Percentiles rank a stretch among this genome's conserved stretches.
Conservation (phyloP, 1,139 yeast species). For the Magnusiomyces clavatus region DNA sequence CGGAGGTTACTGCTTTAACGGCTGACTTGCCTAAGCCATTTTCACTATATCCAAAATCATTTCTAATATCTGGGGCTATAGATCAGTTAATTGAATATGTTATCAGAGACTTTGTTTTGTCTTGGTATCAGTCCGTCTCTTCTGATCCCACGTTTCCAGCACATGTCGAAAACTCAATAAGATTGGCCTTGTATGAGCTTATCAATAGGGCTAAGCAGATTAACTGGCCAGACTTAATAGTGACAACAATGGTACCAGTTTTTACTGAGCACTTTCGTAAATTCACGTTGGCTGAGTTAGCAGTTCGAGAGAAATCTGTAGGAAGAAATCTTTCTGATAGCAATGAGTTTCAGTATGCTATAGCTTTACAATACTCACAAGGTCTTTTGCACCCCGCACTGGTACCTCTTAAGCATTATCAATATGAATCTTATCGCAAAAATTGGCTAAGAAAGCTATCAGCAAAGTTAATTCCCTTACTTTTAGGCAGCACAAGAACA, state of each 20-base stretch:
- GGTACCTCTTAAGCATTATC: slow-evolving; percentile 40
- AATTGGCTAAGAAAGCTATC: slow-evolving; percentile 43
- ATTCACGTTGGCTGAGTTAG: slow-evolving; percentile 45
- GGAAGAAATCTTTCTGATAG: slow-evolving; percentile 34
- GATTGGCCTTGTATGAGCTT: slow-evolving; percentile 37
- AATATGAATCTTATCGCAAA: slow-evolving; percentile 43
- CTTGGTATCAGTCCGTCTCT: slow-evolving; percentile 58
- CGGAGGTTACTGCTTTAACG: slow-evolving; percentile 19
- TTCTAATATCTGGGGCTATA: slow-evolving; percentile 46
- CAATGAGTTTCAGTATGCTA: slow-evolving; percentile 44
- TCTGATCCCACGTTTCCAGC: slow-evolving; percentile 39
- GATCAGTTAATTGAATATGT: slow-evolving; percentile 47
- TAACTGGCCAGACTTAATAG: slow-evolving; percentile 52
- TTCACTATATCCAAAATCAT: slow-evolving; percentile 42
- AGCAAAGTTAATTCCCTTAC: slow-evolving; percentile 40
- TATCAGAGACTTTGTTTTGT: slow-evolving; percentile 50
- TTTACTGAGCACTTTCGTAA: slow-evolving; percentile 56
- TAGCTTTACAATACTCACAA: slow-evolving; percentile 50
- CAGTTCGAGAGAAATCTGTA: slow-evolving; percentile 24
- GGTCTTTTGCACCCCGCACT: slow-evolving; percentile 54
- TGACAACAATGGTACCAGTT: slow-evolving; percentile 54
- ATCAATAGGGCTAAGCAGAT: slow-evolving; percentile 37
- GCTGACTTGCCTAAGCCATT: slow-evolving; percentile 19
- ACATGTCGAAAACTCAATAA: slow-evolving; percentile 44
- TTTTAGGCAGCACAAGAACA: slow-evolving; percentile 46